Conservation (phyloP, 495 filamentous ascomycete genomes). For the Opeltia flavorubescens region DNA sequence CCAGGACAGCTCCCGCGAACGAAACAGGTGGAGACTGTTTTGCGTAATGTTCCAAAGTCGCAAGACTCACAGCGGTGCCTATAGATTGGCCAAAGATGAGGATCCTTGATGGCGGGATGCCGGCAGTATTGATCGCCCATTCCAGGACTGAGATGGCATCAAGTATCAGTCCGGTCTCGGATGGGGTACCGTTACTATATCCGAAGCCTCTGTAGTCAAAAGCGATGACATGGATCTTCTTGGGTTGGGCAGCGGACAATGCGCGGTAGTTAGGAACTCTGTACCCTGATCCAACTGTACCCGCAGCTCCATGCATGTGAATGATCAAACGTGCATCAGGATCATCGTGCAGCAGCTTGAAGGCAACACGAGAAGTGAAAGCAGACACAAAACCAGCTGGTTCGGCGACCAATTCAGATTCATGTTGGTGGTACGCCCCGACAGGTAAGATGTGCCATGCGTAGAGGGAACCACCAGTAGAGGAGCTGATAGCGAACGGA, state of each 20-base stretch:
- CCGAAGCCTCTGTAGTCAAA: constrained; percentile 78
- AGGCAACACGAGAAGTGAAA: constrained; percentile 39
- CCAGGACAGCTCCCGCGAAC: constrained; percentile 24
- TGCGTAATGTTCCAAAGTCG: constrained; percentile 46
- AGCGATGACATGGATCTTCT: constrained; percentile 45
- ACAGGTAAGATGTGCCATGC: constrained; percentile 63
- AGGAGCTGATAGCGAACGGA: constrained; percentile 46
- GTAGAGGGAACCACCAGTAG: constrained; percentile 43
- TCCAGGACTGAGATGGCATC: constrained; percentile 52
- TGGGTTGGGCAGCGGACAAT: constrained; percentile 39
- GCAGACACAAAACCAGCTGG: constrained; percentile 34
- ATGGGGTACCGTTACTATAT: constrained; percentile 51
- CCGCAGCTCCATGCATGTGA: constrained; percentile 40
- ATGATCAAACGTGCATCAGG: constrained; percentile 46
- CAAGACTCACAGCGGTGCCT: constrained; percentile 59
- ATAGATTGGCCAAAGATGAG: constrained; percentile 63
- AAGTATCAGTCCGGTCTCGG: constrained; percentile 53
- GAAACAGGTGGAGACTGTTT: constrained; percentile 18
- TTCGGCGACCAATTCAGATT: constrained; percentile 34
- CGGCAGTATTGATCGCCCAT: constrained; percentile 50
- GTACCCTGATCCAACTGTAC: constrained; percentile 48
- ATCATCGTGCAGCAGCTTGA: constrained; percentile 48
- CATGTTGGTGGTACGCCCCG: constrained; percentile 44
- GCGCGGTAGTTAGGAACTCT: constrained; percentile 49
- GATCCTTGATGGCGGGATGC: constrained; percentile 51